Percentiles rank a stretch among this genome's conserved stretches.
Evolutionary conservation across 1,284 basidiomycete species (phyloP).

Genomic region (Coniophora puteana): DNA sequence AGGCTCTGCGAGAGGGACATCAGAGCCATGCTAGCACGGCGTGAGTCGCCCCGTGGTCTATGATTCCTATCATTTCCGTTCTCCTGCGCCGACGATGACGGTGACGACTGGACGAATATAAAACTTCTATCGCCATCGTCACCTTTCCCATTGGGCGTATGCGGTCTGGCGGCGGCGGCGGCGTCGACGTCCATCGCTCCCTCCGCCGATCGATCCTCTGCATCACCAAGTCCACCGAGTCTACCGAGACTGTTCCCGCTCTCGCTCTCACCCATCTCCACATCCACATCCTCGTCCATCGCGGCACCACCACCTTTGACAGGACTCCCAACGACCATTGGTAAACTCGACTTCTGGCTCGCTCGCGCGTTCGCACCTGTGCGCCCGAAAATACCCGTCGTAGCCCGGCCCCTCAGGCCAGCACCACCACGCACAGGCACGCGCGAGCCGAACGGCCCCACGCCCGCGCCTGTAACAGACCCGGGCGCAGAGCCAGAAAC

Average conservation of each 20-base stretch:
- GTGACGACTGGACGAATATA: constrained; percentile 1
- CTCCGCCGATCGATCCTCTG: constrained; percentile 2
- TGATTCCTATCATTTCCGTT: constrained; percentile 32
- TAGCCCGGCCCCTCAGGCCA: constrained; percentile 15
- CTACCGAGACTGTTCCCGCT: too few relatives aligned
- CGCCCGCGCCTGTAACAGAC: too few relatives aligned
- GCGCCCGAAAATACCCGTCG: constrained; percentile 20
- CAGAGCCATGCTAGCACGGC: constrained; percentile 54
- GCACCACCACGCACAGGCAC: too few relatives aligned
- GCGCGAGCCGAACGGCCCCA: too few relatives aligned
- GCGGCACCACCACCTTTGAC: constrained; percentile 41
- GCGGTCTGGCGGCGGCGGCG: background rate
- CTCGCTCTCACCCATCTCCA: background rate
- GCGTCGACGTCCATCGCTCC: background rate
- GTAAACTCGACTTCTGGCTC: constrained; percentile 62
- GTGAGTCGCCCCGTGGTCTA: constrained; percentile 31
- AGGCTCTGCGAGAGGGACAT: constrained; percentile 56
- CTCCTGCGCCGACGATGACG: constrained; percentile 8
- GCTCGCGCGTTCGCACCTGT: constrained; percentile 35
- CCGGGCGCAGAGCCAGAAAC: too few relatives aligned
- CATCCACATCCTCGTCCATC: constrained; percentile 17
- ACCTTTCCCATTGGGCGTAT: constrained; percentile 11
- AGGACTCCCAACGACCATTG: constrained; percentile 55
- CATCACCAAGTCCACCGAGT: background rate
- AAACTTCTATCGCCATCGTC: constrained; percentile 4